Base-by-base conservation (phyloP, 2,329 filamentous ascomycete species). In the Cryoendolithus antarcticus region DNA sequence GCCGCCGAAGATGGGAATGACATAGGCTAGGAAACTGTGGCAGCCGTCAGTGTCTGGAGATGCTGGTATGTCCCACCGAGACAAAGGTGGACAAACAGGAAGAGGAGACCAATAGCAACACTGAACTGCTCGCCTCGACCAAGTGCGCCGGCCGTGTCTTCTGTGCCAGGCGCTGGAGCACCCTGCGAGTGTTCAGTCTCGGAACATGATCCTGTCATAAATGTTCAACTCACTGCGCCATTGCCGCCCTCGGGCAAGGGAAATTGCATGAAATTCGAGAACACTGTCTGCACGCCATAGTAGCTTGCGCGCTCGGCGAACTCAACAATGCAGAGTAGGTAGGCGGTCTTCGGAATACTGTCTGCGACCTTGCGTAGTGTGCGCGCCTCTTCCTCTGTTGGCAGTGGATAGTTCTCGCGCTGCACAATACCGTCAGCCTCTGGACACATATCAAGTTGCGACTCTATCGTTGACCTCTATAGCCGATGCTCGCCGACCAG, bases 221-320 rank as follows among this genome's bases (percentile, higher is more conserved):
- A 8, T 9, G 6, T 9, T 10, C 15, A 3, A 37, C 27, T 15
- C 10, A 30, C 35, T 19, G 54, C 50, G 15, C 57, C 59, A 38
- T 58, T 57, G 1, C 59, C 57, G 6, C 57, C 59, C 10, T 55
- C 44, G 1, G 77, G 77, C 3, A 82, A 53, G 3, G 71, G 69
- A 7, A 71, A 70, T 48, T 80, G 72, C 50, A 81, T 69, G 48
- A 71, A 81, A 53, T 81, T 81, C 45, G 64, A 65, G 53, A 77
- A 75, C 6, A 72, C 58, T 0, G 67, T 68, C 44, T 70, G 64
- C 4, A 68, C 62, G 44, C 74, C 74, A 50, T 75, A 76, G 61
- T 72, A 78, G 0, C 72, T 76, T 2, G 73, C 74, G 39, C 75
- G 63, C 51, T 79, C 75, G 39, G 70, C 71, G 43, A 77, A 72